Evolutionary conservation across 1,284 basidiomycete species (phyloP).

Genomic region (Leccinum fallax): DNA sequence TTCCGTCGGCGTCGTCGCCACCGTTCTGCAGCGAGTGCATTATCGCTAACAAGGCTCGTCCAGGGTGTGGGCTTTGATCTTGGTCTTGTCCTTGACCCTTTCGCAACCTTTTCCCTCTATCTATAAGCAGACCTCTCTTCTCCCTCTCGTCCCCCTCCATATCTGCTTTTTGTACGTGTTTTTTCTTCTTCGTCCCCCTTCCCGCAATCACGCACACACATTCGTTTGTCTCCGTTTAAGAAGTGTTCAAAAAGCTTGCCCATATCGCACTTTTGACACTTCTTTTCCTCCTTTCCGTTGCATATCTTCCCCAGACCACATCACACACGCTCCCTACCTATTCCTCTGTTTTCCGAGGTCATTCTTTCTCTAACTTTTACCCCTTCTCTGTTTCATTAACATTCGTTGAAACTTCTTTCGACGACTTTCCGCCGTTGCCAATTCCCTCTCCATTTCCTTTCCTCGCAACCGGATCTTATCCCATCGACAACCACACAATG

Average conservation of each 20-base stretch:
- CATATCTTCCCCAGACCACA: constrained; percentile 31
- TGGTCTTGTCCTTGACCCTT: constrained; percentile 40
- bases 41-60: background rate
- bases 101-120: constrained; percentile 42
- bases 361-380: constrained; percentile 43
- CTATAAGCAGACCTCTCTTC: constrained; percentile 47
- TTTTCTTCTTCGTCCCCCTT: constrained; percentile 38
- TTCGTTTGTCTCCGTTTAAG: constrained; percentile 33
- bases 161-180: constrained; percentile 54
- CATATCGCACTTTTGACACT: constrained; percentile 32
- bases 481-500: constrained; percentile 46
- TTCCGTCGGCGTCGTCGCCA: background rate
- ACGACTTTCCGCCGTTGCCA: constrained; percentile 44
- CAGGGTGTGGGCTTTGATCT: constrained; percentile 40
- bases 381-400: constrained; percentile 43
- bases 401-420: constrained; percentile 36
- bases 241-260: constrained; percentile 32
- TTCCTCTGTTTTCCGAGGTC: constrained; percentile 33
- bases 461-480: constrained; percentile 23
- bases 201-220: constrained; percentile 23
- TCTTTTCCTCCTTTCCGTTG: constrained; percentile 23
- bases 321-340: constrained; percentile 35
- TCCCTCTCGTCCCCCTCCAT: constrained; percentile 25
- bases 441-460: constrained; percentile 39
- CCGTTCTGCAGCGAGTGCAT: background rate